Evolutionary conservation across 2,329 filamentous ascomycete genomes (phyloP).

Genomic region (Arachnomyces sp.): DNA sequence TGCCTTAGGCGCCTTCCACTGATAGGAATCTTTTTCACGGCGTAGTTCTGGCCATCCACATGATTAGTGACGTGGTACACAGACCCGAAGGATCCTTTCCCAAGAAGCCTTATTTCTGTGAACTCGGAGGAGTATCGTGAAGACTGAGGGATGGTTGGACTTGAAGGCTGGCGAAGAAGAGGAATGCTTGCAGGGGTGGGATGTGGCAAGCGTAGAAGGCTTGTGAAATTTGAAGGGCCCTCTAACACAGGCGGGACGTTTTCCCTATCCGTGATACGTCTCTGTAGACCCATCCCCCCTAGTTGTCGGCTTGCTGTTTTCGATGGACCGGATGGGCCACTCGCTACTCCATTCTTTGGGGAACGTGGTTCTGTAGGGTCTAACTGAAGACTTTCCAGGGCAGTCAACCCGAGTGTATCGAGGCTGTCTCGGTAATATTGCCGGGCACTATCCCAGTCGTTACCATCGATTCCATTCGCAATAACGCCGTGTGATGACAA

Average conservation of each 20-base stretch:
- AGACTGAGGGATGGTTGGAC: slow-evolving; percentile 16
- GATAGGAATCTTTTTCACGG: slow-evolving; percentile 59
- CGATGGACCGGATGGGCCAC: no score
- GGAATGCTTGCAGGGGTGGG: slow-evolving; percentile 12
- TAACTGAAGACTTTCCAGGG: slow-evolving; percentile 22
- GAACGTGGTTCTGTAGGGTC: no score
- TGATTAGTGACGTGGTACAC: slow-evolving; percentile 56
- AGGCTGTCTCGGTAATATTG: slow-evolving; percentile 38
- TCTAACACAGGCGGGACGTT: slow-evolving; percentile 5
- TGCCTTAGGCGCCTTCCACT: slow-evolving; percentile 45
- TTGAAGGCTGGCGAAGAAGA: slow-evolving; percentile 2
- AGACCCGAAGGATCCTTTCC: slow-evolving; percentile 58
- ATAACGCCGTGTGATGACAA: slow-evolving; percentile 36
- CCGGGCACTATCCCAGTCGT: slow-evolving; percentile 28
- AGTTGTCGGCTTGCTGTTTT: slow-evolving; percentile 23
- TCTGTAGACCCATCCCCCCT: slow-evolving; percentile 1
- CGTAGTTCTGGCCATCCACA: slow-evolving; percentile 56
- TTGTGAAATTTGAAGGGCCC: slow-evolving; percentile 7
- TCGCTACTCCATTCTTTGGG: no score
- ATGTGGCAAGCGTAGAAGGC: slow-evolving; percentile 12
- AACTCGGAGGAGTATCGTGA: slow-evolving; percentile 46
- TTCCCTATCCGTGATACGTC: slow-evolving; percentile 9
- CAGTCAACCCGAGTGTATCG: slow-evolving; percentile 31
- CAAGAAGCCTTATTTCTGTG: slow-evolving; percentile 48
- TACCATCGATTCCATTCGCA: slow-evolving; percentile 31